Evolutionary conservation across 495 filamentous ascomycete species (phyloP), one percentile per base, ranked within the genome.

Genomic region (Trichoderma parareesei): DNA sequence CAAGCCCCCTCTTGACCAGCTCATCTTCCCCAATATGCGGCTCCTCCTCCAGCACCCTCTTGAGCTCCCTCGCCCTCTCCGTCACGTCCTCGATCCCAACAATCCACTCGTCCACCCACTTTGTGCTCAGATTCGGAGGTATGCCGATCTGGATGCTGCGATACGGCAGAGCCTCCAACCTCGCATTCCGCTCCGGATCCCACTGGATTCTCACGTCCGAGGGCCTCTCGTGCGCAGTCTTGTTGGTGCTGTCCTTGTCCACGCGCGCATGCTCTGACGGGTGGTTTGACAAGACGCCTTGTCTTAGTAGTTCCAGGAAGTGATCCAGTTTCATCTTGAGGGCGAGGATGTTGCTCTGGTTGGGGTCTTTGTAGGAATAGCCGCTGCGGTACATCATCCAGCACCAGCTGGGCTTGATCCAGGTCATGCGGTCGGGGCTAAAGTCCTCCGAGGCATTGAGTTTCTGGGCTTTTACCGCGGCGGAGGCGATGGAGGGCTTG

Each of bases 301-400:
- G 43, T 46, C 46, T 62, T 0, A 86, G 69, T 0, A 85, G 65
- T 53, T 68, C 62, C 27, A 78, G 63, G 60, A 85, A 85, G 44
- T 75, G 72, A 1, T 57, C 71, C 55, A 76, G 78, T 16, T 71
- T 76, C 70, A 85, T 81, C 35, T 74, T 78, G 1, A 84, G 68
- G 0, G 82, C 84, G 4, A 87, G 72, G n/a, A 85, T 80, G n/a
- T 76, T 78, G 27, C 77, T 71, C 71, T 86, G 84, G 0, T 73
- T 65, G 0, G 67, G 5, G 65, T 78, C 75, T 65, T 87, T 85
- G 66, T 74, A 75, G 8, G 77, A 77, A 71, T 84, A 86, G 9
- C 83, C 84, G 46, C 76, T 75, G 44, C 82, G 82, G 66, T 84
- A 87, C 69, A 87, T 80, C 84, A 88, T 87, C 86, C 86, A 88